phyloP scores from a whole-genome alignment of 192 early-diverging fungal genomes.

The Coemansia sp. region DNA sequence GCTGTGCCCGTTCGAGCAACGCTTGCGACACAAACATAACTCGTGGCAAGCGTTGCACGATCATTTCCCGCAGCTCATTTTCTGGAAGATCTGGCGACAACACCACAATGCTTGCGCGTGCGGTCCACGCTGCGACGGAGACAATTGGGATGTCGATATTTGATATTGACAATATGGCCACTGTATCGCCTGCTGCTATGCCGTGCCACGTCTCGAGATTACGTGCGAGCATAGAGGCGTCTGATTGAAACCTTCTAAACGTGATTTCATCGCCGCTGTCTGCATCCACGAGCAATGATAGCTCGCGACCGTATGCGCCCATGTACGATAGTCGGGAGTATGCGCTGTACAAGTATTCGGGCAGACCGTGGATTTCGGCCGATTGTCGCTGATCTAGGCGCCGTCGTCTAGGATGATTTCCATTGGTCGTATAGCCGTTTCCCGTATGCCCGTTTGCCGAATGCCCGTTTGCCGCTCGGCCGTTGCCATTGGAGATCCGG shows the following conservation, averaged over 20 bases:
- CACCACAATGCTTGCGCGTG: conserved; percentile 24
- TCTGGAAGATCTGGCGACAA: conserved; percentile 13
- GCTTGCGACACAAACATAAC: conserved; percentile 21
- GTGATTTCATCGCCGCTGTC: conserved; percentile 16
- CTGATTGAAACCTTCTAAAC: conserved; percentile 7
- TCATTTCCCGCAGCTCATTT: conserved; percentile 9
- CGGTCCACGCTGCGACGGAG: conserved; percentile 30
- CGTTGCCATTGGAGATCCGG: conserved; percentile 10
- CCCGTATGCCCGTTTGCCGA: too few species aligned
- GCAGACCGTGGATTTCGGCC: conserved; percentile 15
- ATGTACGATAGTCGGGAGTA: conserved; percentile 16
- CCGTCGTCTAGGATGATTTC: neutral
- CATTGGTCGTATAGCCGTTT: neutral
- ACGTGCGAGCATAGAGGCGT: conserved; percentile 13
- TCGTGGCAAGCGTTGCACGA: conserved; percentile 17
- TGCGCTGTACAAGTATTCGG: conserved; percentile 30
- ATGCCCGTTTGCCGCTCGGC: neutral
- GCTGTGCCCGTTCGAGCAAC: conserved; percentile 7
- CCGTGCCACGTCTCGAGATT: conserved; percentile 13
- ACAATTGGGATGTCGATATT: conserved; percentile 34
- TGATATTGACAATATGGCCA: conserved; percentile 26
- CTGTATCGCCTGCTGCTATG: conserved; percentile 7
- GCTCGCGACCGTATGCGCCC: neutral
- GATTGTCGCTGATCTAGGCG: conserved; percentile 6
- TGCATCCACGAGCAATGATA: conserved; percentile 28